Conservation (phyloP, 1,139 yeast genomes). For the Spencermartinsiella ligniputridi region DNA sequence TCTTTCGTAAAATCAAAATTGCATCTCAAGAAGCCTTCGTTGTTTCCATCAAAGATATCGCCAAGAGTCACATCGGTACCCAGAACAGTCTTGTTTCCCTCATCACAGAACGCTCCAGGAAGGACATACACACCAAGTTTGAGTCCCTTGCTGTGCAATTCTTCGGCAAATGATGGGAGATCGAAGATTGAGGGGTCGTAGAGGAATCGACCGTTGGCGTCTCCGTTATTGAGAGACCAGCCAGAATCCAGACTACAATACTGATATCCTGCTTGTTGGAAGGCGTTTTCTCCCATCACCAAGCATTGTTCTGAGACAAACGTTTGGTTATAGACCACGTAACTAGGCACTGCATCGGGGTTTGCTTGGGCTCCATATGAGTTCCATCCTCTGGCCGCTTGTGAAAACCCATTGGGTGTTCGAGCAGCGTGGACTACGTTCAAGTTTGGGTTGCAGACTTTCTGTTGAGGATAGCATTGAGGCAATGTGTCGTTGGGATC, state of each 20-base stretch:
- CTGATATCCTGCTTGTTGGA: constrained; percentile 8
- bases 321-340: constrained; percentile 8
- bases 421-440: constrained; percentile 8
- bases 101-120: constrained; percentile 12
- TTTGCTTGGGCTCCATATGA: constrained; percentile 11
- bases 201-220: constrained; percentile 9
- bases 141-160: constrained; percentile 11
- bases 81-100: constrained; percentile 9
- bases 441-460: constrained; percentile 7
- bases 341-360: constrained; percentile 8
- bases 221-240: constrained; percentile 9
- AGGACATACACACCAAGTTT: constrained; percentile 13
- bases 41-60: constrained; percentile 11
- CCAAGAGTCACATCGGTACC: constrained; percentile 12
- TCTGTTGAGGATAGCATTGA: constrained; percentile 9
- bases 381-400: constrained; percentile 13
- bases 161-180: constrained; percentile 10
- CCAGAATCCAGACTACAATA: constrained; percentile 13
- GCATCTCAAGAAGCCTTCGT: constrained; percentile 12
- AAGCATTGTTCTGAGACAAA: constrained; percentile 11
- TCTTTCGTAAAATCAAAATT: constrained; percentile 14
- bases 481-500: constrained; percentile 8
- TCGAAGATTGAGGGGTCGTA: constrained; percentile 9
- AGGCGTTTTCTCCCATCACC: constrained; percentile 8
- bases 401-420: constrained; percentile 10